phyloP scores from a whole-genome alignment of 2,329 filamentous ascomycete species.

The Emergomyces pasteurianus region DNA sequence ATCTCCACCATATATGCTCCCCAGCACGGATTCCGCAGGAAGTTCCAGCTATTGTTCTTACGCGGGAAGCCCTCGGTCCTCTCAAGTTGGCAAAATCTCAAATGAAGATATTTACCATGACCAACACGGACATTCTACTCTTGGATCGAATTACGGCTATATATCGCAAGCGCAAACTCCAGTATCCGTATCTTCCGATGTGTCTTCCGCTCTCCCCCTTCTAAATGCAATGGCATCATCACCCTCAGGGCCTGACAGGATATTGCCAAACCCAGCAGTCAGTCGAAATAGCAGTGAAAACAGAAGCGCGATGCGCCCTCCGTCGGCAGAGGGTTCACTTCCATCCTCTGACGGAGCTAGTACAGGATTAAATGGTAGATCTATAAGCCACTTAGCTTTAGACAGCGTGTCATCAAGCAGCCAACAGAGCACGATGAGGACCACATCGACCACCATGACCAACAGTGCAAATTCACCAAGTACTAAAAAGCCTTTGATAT shows the following conservation, averaged over 20 bases:
- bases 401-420: constrained; percentile 9
- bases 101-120: constrained; percentile 20
- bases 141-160: constrained; percentile 20
- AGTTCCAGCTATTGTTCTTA: constrained; percentile 16
- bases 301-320: constrained; percentile 9
- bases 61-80: constrained; percentile 19
- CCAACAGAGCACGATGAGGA: constrained; percentile 13
- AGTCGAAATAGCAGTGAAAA: constrained; percentile 12
- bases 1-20: constrained; percentile 25
- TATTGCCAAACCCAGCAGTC: constrained; percentile 23
- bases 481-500: not conserved
- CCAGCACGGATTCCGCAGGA: constrained; percentile 18
- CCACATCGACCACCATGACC: constrained; percentile 7
- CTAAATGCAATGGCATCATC: constrained; percentile 15
- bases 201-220: constrained; percentile 15
- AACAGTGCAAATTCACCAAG: not conserved
- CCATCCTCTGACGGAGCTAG: constrained; percentile 10
- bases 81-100: constrained; percentile 12
- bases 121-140: constrained; percentile 15
- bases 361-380: constrained; percentile 12
- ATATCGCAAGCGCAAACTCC: constrained; percentile 19
- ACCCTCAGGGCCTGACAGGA: constrained; percentile 21
- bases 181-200: constrained; percentile 16
- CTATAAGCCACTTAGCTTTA: constrained; percentile 8
- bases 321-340: constrained; percentile 5